phyloP scores from a whole-genome alignment of 1,284 basidiomycete species.

The Sphagnurus paluster region DNA sequence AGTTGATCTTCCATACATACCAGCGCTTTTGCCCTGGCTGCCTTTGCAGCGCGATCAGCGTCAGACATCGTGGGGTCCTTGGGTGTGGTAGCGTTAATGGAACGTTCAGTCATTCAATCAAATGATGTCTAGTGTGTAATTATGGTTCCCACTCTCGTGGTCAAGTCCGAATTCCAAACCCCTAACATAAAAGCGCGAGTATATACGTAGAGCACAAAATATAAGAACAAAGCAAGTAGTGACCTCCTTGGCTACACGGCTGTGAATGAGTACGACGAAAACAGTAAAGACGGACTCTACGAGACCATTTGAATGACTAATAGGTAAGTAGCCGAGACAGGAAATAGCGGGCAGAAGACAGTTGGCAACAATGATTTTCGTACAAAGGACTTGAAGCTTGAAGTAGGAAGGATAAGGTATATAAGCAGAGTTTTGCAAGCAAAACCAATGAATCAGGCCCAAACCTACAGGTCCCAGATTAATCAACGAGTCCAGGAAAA shows the following conservation, averaged over 20 bases:
- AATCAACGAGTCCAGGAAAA: slow-evolving; percentile 13
- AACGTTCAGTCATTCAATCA: neutral
- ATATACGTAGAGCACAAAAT: slow-evolving; percentile 34
- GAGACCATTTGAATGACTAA: slow-evolving; percentile 44
- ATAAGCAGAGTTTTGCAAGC: slow-evolving; percentile 19
- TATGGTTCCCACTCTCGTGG: neutral
- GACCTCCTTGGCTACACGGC: slow-evolving; percentile 25
- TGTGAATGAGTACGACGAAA: slow-evolving; percentile 36
- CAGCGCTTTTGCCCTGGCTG: slow-evolving; percentile 78
- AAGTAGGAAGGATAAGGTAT: slow-evolving; percentile 25
- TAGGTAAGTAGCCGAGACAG: slow-evolving; percentile 53
- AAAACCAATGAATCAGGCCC: slow-evolving; percentile 47
- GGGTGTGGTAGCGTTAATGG: neutral
- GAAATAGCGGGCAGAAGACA: slow-evolving; percentile 25
- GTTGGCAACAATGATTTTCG: slow-evolving; percentile 19
- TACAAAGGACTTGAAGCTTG: slow-evolving; percentile 22
- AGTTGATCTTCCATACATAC: slow-evolving; percentile 36
- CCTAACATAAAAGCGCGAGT: slow-evolving; percentile 31
- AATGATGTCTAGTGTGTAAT: neutral
- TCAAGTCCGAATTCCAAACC: slow-evolving; percentile 10
- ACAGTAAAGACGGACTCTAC: slow-evolving; percentile 63
- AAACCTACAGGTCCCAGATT: slow-evolving; percentile 41
- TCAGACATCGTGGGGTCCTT: slow-evolving; percentile 45
- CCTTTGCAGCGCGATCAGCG: slow-evolving; percentile 75
- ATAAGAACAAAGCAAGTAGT: slow-evolving; percentile 25